Conservation (phyloP, 2,329 filamentous ascomycete species). For the Cladosporium phlei region DNA sequence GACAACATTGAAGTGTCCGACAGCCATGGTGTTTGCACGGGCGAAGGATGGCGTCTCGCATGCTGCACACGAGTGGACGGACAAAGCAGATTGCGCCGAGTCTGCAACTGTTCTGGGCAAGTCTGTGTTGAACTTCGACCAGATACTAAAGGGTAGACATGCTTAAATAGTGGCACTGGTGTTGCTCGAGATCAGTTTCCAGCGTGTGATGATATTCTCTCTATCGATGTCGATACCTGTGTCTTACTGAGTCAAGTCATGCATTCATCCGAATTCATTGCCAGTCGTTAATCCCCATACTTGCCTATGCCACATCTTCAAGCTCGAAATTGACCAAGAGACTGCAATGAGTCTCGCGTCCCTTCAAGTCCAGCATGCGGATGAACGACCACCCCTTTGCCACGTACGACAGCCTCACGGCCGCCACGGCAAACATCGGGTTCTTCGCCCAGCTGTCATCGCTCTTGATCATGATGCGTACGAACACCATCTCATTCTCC, state of each 20-base stretch:
- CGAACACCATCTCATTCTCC: slow-evolving; percentile 61
- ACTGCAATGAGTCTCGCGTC: slow-evolving; percentile 58
- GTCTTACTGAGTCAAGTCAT: no score
- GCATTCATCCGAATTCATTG: no score
- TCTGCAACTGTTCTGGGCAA: slow-evolving; percentile 23
- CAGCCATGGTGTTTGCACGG: slow-evolving; percentile 30
- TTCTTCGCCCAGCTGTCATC: slow-evolving; percentile 60
- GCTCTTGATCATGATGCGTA: slow-evolving; percentile 63
- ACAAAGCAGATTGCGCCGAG: slow-evolving; percentile 25
- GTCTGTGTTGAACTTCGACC: slow-evolving; percentile 28
- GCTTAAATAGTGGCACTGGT: no score
- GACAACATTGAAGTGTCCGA: slow-evolving; percentile 26
- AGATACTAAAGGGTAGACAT: slow-evolving; percentile 22
- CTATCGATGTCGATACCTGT: no score
- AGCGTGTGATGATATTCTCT: no score
- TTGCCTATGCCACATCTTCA: slow-evolving; percentile 35
- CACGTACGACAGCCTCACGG: slow-evolving; percentile 56
- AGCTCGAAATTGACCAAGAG: slow-evolving; percentile 60
- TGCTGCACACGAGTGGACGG: slow-evolving; percentile 23
- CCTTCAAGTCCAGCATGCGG: slow-evolving; percentile 60
- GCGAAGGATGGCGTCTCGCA: slow-evolving; percentile 27
- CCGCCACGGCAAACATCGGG: slow-evolving; percentile 57
- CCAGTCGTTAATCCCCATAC: no score
- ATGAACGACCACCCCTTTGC: slow-evolving; percentile 59
- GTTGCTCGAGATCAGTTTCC: no score